Base-by-base conservation (phyloP, 495 filamentous ascomycete species). In the Xylaria telfairii region DNA sequence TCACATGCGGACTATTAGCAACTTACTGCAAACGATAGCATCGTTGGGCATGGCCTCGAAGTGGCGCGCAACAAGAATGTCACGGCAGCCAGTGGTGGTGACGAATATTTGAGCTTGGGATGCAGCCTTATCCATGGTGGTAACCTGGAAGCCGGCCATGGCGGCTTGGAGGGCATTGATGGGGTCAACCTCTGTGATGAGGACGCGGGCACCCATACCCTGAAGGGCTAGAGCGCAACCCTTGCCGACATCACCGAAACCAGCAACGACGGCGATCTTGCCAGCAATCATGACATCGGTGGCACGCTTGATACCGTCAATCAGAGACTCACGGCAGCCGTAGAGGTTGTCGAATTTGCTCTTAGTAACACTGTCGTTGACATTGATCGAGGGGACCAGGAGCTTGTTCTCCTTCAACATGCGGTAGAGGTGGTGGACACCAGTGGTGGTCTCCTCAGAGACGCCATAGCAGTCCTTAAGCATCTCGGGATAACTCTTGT, bases 311-410 rank as follows among this genome's bases (percentile, higher is more conserved):
- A 99, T 99, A 84, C 96, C 96, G 83, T 99, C 96, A 73, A 99
- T 91, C 79, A 99, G 90, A 70, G 96, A 98, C 87, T 99, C 96
- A 81, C 93, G 91, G 93, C 96, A 99, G 75, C 96, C 96, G 89
- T 98, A 99, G 68, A 98, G 88, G 89, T 99, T 99, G 90, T 99
- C 96, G 83, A 99, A 99, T 88, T 99, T 99, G 85, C 94, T 97
- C 91, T 98, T 98, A 82, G 96, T 97, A 79, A 98, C 95, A 71
- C 92, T 93, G 89, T 98, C 95, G 87, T 99, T 99, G 87, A 99
- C 96, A 84, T 99, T 99, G 90, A 99, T 95, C 81, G 96, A 90
- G 69, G 96, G 96, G 72, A 97, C 92, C 63, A 96, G 91, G 73
- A 99, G 93, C 81, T 90, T 90, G 81, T 90, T 88, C 65, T 91